phyloP scores from a whole-genome alignment of 768 basidiomycete genomes.

The Leccinum fibrillosum region DNA sequence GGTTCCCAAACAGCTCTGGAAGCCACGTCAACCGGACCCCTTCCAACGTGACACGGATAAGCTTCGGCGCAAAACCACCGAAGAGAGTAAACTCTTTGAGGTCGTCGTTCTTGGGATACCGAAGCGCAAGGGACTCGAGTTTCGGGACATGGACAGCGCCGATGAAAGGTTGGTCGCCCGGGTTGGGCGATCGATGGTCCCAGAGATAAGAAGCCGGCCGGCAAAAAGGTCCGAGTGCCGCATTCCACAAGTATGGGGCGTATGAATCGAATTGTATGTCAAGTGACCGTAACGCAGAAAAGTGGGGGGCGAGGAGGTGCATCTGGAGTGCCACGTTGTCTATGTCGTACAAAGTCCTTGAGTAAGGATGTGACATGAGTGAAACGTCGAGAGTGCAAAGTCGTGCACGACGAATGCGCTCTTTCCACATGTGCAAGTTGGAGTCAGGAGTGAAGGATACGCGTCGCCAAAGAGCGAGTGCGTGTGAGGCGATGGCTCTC shows the following conservation, averaged over 20 bases:
- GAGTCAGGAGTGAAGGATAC: slow-evolving; percentile 47
- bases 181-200: slow-evolving; percentile 18
- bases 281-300: slow-evolving; percentile 61
- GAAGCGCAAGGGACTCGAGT: slow-evolving; percentile 54
- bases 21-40: slow-evolving; percentile 64
- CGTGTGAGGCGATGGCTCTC: slow-evolving; percentile 58
- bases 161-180: slow-evolving; percentile 6
- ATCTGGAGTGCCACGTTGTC: slow-evolving; percentile 58
- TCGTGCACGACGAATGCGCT: slow-evolving; percentile 57
- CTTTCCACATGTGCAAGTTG: slow-evolving; percentile 54
- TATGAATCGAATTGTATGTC: slow-evolving; percentile 53
- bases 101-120: slow-evolving; percentile 66
- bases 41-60: slow-evolving; percentile 54
- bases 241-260: slow-evolving; percentile 66
- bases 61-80: slow-evolving; percentile 54
- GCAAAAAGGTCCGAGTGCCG: slow-evolving; percentile 56
- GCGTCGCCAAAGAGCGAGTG: slow-evolving; percentile 63
- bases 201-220: slow-evolving; percentile 27
- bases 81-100: slow-evolving; percentile 66
- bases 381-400: slow-evolving; percentile 60
- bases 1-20: slow-evolving; percentile 57
- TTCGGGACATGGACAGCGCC: slow-evolving; percentile 35
- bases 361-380: slow-evolving; percentile 39
- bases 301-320: slow-evolving; percentile 47
- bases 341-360: slow-evolving; percentile 23